phyloP scores from a whole-genome alignment of 2,329 filamentous ascomycete species.

The Arthrinium puccinioides region DNA sequence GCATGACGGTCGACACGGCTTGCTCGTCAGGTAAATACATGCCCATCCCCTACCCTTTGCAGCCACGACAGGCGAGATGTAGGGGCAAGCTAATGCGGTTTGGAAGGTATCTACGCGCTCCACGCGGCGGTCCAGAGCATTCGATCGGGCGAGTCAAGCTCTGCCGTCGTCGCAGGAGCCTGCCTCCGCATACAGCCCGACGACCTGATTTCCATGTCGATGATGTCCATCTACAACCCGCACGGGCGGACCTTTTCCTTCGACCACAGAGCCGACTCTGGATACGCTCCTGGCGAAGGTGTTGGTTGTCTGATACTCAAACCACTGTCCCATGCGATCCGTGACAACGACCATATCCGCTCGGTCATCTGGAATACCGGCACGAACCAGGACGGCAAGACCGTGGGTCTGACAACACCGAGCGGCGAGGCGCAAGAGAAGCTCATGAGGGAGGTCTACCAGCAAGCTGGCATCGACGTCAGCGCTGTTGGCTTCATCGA shows the following conservation, averaged over 20 bases:
- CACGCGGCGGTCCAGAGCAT: constrained; percentile 14
- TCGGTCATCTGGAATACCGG: constrained; percentile 4
- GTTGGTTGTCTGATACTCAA: constrained; percentile 5
- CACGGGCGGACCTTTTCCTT: constrained; percentile 2
- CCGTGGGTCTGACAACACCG: constrained; percentile 18
- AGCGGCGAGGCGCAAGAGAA: constrained; percentile 18
- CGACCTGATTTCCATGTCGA: constrained; percentile 1
- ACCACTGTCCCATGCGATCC: constrained; percentile 2
- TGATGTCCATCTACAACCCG: constrained; percentile 1
- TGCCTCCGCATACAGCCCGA: constrained; percentile 1
- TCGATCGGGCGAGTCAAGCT: not conserved
- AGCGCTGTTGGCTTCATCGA: constrained; percentile 28
- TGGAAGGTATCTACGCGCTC: too few species aligned
- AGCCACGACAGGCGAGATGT: too few species aligned
- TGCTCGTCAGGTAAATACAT: constrained; percentile 12
- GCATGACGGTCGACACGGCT: constrained; percentile 12
- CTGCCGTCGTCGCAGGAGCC: constrained; percentile 4
- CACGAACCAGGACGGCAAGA: constrained; percentile 5
- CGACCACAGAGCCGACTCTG: constrained; percentile 4
- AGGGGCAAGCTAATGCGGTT: too few species aligned
- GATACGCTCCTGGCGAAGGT: constrained; percentile 6
- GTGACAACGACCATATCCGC: constrained; percentile 3
- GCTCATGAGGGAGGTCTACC: constrained; percentile 20
- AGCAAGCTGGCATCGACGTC: constrained; percentile 3
- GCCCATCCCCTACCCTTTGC: too few species aligned